Conservation (phyloP, 2,329 filamentous ascomycete genomes). For the Calonectria henricotiae region DNA sequence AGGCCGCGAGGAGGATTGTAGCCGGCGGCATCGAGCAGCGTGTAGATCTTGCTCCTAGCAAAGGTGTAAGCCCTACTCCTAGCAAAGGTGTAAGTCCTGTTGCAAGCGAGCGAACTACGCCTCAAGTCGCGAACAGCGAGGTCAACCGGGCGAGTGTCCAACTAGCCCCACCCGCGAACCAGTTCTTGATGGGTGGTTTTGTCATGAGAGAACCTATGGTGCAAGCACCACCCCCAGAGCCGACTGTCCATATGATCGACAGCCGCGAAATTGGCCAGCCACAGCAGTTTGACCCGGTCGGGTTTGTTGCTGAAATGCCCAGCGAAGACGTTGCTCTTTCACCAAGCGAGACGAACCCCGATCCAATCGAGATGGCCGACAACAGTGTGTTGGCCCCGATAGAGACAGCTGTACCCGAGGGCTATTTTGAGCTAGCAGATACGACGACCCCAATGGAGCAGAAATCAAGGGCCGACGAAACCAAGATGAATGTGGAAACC, state of each 20-base stretch:
- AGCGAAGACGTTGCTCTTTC: conserved; percentile 63
- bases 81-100: conserved; percentile 53
- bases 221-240: conserved; percentile 23
- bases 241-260: conserved; percentile 57
- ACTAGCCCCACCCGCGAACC: conserved; percentile 32
- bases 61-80: conserved; percentile 52
- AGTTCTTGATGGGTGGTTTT: conserved; percentile 35
- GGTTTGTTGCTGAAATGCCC: conserved; percentile 66
- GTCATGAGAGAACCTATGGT: conserved; percentile 21
- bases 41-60: conserved; percentile 39
- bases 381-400: conserved; percentile 58
- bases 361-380: conserved; percentile 65
- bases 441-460: conserved; percentile 54
- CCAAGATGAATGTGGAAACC: conserved; percentile 34
- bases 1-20: conserved; percentile 53
- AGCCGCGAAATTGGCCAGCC: conserved; percentile 49
- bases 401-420: conserved; percentile 52
- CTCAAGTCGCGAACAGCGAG: conserved; percentile 47
- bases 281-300: conserved; percentile 60
- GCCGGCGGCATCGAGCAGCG: conserved; percentile 46
- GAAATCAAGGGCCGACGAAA: conserved; percentile 40
- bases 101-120: conserved; percentile 54
- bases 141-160: conserved; percentile 23
- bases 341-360: conserved; percentile 62
- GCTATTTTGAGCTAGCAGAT: conserved; percentile 61